Percentiles rank a stretch among this genome's conserved stretches.
phyloP scores from a whole-genome alignment of 2,329 filamentous ascomycete species.

The Fusarium sp. region DNA sequence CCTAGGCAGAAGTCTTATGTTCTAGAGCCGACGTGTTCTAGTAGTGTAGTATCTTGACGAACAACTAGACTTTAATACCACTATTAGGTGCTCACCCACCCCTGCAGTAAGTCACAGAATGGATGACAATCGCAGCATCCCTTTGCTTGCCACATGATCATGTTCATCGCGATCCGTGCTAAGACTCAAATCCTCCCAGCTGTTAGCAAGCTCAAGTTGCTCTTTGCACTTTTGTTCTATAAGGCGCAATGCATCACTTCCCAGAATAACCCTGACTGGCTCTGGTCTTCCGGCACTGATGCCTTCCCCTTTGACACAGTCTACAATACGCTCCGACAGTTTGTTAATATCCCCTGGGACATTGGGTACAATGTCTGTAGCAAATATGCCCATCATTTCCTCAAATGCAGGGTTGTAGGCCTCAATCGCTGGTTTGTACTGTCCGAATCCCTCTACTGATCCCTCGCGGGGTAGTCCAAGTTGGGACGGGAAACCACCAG shows the following conservation, averaged over 20 bases:
- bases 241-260: constrained; percentile 7
- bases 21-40: no score
- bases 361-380: constrained; percentile 1
- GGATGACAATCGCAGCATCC: constrained; percentile 12
- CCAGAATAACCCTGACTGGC: constrained; percentile 10
- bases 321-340: constrained; percentile 9
- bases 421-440: background rate
- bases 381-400: constrained; percentile 15
- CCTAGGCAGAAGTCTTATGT: background rate
- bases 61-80: no score
- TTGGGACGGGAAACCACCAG: constrained; percentile 16
- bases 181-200: constrained; percentile 11
- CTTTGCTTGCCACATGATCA: constrained; percentile 16
- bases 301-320: constrained; percentile 1
- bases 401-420: background rate
- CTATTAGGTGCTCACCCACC: background rate
- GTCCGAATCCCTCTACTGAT: constrained; percentile 11
- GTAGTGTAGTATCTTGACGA: no score
- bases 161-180: constrained; percentile 9
- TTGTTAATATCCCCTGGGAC: constrained; percentile 7
- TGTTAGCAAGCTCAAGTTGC: constrained; percentile 1
- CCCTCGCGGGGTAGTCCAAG: background rate
- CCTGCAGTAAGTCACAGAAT: background rate
- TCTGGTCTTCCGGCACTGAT: background rate
- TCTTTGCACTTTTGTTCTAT: constrained; percentile 20